A percentile compares a stretch with the other conserved stretches of the same genome.
Conservation (phyloP, 495 filamentous ascomycete species). For the Xylaria scruposa region DNA sequence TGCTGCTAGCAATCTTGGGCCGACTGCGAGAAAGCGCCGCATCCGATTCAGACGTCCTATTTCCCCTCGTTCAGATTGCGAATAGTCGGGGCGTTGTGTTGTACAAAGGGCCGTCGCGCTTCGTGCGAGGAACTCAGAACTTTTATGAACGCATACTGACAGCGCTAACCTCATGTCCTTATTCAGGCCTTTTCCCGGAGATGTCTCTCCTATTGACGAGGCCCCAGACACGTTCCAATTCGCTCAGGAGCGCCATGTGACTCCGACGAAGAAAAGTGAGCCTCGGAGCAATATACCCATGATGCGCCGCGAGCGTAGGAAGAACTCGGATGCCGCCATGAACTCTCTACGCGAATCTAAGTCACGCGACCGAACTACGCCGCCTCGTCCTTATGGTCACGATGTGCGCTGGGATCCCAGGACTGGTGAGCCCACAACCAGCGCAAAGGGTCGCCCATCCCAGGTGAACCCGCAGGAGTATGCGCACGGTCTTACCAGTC, state of each 20-base stretch:
- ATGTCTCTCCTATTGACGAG: conserved; percentile 63
- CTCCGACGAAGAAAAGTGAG: conserved; percentile 30
- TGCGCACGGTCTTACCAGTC: conserved; percentile 46
- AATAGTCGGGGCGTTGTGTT: background rate
- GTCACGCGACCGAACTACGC: conserved; percentile 39
- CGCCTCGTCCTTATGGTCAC: conserved; percentile 39
- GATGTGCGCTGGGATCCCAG: conserved; percentile 55
- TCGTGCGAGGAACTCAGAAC: conserved; percentile 8
- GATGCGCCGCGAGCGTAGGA: conserved; percentile 56
- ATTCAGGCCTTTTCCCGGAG: conserved; percentile 41
- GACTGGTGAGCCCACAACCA: conserved; percentile 57
- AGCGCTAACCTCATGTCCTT: conserved; percentile 34
- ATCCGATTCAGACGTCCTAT: background rate
- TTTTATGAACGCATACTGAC: background rate
- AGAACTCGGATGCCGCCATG: conserved; percentile 47
- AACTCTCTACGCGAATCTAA: conserved; percentile 42
- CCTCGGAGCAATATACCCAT: conserved; percentile 54
- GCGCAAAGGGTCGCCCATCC: conserved; percentile 51
- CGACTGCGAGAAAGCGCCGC: background rate
- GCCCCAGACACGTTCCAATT: conserved; percentile 45
- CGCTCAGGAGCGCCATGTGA: conserved; percentile 29
- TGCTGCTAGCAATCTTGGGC: background rate
- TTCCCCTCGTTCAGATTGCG: background rate
- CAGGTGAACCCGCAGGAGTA: conserved; percentile 55
- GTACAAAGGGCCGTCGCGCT: background rate